Conservation (phyloP, 352 stramenopile species). For the Thalassiosira allenii region DNA sequence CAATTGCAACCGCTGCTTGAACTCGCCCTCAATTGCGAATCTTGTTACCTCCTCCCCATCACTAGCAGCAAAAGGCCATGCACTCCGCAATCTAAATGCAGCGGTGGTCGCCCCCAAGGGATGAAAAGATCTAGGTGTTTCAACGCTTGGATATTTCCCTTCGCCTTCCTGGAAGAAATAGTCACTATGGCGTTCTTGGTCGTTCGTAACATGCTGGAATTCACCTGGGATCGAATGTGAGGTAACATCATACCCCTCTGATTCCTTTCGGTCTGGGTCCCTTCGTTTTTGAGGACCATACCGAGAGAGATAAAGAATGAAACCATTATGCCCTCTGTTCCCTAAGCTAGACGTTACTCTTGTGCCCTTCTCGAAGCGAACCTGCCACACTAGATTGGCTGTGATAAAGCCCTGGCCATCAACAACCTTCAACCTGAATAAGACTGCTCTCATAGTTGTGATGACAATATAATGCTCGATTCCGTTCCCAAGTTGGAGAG, state of each 20-base stretch:
- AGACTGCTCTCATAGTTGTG: constrained; percentile 75
- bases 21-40: constrained; percentile 76
- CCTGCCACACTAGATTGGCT: constrained; percentile 76
- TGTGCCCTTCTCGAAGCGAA: constrained; percentile 48
- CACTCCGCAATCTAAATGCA: constrained; percentile 40
- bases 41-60: constrained; percentile 46
- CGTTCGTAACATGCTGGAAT: constrained; percentile 7
- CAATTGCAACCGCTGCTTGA: constrained; percentile 74
- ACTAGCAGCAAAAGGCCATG: constrained; percentile 43
- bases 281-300: constrained; percentile 15
- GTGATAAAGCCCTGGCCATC: constrained; percentile 64
- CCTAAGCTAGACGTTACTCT: constrained; percentile 67
- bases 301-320: constrained; percentile 52
- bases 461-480: constrained; percentile 81
- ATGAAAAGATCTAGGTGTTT: constrained; percentile 47
- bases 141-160: constrained; percentile 22
- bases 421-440: constrained; percentile 77
- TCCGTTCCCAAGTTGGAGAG: constrained; percentile 73
- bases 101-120: constrained; percentile 1
- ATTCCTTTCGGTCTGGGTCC: constrained; percentile 19
- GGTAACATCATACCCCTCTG: constrained; percentile 16
- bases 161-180: constrained; percentile 30
- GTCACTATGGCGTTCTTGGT: constrained; percentile 34
- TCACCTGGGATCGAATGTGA: constrained; percentile 7
- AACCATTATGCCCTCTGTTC: constrained; percentile 74